Evolutionary conservation across 2,329 filamentous ascomycete genomes (phyloP), one percentile per base, ranked within the genome.

Genomic region (Nothophaeocryptopus gaeumannii): DNA sequence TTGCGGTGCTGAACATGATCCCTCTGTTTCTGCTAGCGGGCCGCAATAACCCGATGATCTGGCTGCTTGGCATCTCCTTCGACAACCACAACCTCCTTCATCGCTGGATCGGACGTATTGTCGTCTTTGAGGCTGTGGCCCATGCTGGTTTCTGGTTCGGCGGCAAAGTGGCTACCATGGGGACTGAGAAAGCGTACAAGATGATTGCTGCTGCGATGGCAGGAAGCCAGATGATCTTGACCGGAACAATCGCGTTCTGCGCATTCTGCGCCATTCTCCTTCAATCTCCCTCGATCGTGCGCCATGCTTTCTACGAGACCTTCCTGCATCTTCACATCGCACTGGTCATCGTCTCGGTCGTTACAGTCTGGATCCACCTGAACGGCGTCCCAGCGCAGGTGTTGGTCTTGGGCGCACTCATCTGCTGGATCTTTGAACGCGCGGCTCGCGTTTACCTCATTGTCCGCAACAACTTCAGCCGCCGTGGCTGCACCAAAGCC

Each of bases 71-170:
- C 54, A 83, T 91, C 56, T 88, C 85, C 3, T 92, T 90, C 67
- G 87, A 92, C 68, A 89, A 85, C 1, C 90, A 88, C 76, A 92
- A 91, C 72, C 71, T 92, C 54, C 75, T 91, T 50, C 87, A 92
- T 70, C 81, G 88, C 54, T 91, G 87, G 87, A 79, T 89, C 55
- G 87, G 87, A 60, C 82, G 87, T 34, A 88, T 90, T 52, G 85
- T 87, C 20, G 78, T 86, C 13, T 70, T 88, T 11, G 85, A 92
- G 67, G 77, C 83, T 8, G 59, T 90, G 35, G 74, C 79, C 29
- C 87, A 91, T 69, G 82, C 80, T 1, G 63, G 82, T 34, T 78
- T 84, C 44, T 88, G 76, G 69, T 76, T 81, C 54, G 60, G 70
- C 29, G 67, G 64, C 56, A 74, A 74, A 57, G 67, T 75, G 9